Evolutionary conservation across 495 filamentous ascomycete genomes (phyloP), one percentile per base, ranked within the genome.

Genomic region (Penicillium longicatenatum): DNA sequence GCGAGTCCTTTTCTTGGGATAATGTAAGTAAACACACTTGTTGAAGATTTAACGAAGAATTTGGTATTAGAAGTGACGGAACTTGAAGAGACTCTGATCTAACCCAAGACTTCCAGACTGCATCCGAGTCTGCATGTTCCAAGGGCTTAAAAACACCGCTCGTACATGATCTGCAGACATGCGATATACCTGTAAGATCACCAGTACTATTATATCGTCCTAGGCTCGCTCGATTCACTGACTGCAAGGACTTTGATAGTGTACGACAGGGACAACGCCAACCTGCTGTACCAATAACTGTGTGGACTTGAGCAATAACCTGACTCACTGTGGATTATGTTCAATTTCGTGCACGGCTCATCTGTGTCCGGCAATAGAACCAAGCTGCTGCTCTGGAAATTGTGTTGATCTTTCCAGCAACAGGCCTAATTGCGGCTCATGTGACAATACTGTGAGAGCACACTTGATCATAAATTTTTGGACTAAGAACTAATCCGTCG

Each of bases 321-420:
- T 54, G 9, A 37, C 17, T 19, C 22, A 44, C 33, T 54, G 51
- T 44, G 57, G 57, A 12, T 41, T 45, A 12, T 59, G 57, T 39
- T 9, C 20, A 11, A 31, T 2, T 14, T 59, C 56, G 2, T 59
- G 56, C 31, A 41, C 17, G 11, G 30, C 39, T 20, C 19, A 14
- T 4, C 20, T 59, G 41, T 59, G 56, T 17, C 56, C 50, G 21
- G 56, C 30, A 39, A n/a, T 16, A 21, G 30, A 16, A 2, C 56
- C 56, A 11, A 12, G 30, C 7, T 59, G 56, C 22, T 59, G 50
- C n/a, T 53, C 56, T 33, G 50, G 56, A 20, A 21, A 39, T 2
- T 53, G 56, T 16, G 30, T 53, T 8, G 50, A 59, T 26, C 43
- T 59, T 21, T 17, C 43, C 8, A 48, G 6, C 20, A 48, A 59